phyloP scores from a whole-genome alignment of 352 stramenopile species.

The Globisporangium barbulae region DNA sequence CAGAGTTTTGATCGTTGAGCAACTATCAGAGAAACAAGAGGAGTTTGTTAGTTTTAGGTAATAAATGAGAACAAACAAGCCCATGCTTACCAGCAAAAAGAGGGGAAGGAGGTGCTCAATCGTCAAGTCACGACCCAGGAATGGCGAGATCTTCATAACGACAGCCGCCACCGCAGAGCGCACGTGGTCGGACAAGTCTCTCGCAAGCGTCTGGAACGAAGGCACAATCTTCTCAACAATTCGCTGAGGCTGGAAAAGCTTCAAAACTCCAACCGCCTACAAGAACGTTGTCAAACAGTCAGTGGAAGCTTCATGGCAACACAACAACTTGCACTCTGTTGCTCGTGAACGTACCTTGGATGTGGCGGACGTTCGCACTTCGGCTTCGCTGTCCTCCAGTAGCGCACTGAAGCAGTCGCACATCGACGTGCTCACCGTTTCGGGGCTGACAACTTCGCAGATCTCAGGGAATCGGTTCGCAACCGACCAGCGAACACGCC shows the following conservation, averaged over 20 bases:
- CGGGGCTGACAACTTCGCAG: slow-evolving; percentile 80
- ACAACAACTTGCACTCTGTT: neutral
- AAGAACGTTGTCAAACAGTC: slow-evolving; percentile 22
- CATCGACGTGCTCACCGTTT: slow-evolving; percentile 67
- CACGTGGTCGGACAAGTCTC: slow-evolving; percentile 97
- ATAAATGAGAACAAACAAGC: neutral
- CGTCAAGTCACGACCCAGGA: slow-evolving; percentile 90
- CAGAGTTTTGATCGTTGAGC: slow-evolving; percentile 95
- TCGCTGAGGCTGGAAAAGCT: slow-evolving; percentile 54
- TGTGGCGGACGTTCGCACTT: slow-evolving; percentile 94
- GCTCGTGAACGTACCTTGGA: slow-evolving; percentile 71
- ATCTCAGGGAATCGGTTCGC: slow-evolving; percentile 96
- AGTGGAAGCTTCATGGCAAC: neutral
- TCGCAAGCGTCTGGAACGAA: slow-evolving; percentile 91
- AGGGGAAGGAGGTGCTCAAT: slow-evolving; percentile 95
- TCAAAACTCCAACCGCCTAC: slow-evolving; percentile 44
- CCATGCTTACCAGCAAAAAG: slow-evolving; percentile 81
- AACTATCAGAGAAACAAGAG: slow-evolving; percentile 42
- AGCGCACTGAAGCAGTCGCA: slow-evolving; percentile 92
- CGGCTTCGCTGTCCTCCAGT: slow-evolving; percentile 96
- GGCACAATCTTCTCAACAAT: slow-evolving; percentile 77
- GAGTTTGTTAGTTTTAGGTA: slow-evolving; percentile 1
- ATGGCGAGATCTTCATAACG: slow-evolving; percentile 94
- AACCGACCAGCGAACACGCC: slow-evolving; percentile 97
- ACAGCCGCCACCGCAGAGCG: slow-evolving; percentile 93